Conservation (phyloP, 768 basidiomycete genomes). For the Rhizopogon rudus region DNA sequence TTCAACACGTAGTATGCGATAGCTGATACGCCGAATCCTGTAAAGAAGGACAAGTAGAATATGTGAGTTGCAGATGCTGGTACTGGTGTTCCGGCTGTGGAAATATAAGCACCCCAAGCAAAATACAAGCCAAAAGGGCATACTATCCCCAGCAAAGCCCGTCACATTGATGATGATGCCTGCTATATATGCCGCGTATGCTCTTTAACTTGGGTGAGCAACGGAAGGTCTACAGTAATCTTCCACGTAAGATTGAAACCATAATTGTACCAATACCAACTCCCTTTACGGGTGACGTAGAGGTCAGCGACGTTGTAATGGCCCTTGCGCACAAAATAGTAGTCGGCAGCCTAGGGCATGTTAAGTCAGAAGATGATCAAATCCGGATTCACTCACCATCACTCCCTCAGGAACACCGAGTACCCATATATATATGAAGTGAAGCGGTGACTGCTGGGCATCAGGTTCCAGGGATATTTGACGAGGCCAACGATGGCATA, state of each 20-base stretch:
- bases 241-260: slow-evolving; percentile 51
- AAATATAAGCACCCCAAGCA: background rate
- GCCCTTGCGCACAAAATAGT: slow-evolving; percentile 62
- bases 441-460: slow-evolving; percentile 65
- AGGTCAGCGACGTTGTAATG: slow-evolving; percentile 62
- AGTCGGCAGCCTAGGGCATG: slow-evolving; percentile 54
- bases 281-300: slow-evolving; percentile 47
- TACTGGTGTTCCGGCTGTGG: slow-evolving; percentile 47
- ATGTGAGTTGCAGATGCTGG: slow-evolving; percentile 63
- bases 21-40: slow-evolving; percentile 63
- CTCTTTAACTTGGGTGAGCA: slow-evolving; percentile 24
- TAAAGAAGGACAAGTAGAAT: slow-evolving; percentile 73
- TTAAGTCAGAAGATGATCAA: background rate
- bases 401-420: slow-evolving; percentile 73
- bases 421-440: slow-evolving; percentile 75
- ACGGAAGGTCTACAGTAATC: background rate
- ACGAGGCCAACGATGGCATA: slow-evolving; percentile 66
- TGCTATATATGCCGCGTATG: slow-evolving; percentile 57
- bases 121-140: slow-evolving; percentile 11
- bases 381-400: slow-evolving; percentile 36
- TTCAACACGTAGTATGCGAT: slow-evolving; percentile 54
- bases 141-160: slow-evolving; percentile 69
- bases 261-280: slow-evolving; percentile 67
- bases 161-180: slow-evolving; percentile 77
- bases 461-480: slow-evolving; percentile 69